phyloP scores from a whole-genome alignment of 306 rosid genomes.

The Acmispon strigosus region DNA sequence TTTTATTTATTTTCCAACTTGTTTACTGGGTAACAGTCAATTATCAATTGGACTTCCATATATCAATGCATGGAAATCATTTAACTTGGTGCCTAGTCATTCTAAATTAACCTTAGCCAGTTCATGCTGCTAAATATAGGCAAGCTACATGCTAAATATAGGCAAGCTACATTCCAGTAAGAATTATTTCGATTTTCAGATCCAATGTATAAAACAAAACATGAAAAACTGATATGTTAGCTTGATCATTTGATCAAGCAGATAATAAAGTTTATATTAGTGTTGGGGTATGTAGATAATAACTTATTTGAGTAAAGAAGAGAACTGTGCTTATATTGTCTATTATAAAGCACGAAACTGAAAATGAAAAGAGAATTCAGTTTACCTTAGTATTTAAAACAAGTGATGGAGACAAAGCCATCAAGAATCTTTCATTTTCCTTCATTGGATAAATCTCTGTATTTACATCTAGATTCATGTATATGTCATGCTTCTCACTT shows the following conservation, averaged over 20 bases:
- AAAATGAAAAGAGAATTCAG: not conserved
- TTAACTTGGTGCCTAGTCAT: not conserved
- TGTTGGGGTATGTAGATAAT: not conserved
- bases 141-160: not conserved
- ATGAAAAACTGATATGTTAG: not conserved
- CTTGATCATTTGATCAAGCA: not conserved
- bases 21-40: not conserved
- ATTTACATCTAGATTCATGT: conserved; percentile 66
- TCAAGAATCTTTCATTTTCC: conserved; percentile 51
- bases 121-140: not conserved
- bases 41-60: not conserved
- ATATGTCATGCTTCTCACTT: conserved; percentile 66
- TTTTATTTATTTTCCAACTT: not conserved
- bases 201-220: not conserved
- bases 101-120: not conserved
- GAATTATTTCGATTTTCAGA: not conserved
- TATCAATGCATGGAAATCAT: not conserved
- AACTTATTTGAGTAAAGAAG: not conserved
- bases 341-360: not conserved
- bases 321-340: not conserved
- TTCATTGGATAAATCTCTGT: conserved; percentile 75
- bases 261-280: not conserved
- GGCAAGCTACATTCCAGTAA: not conserved
- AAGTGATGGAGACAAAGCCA: conserved; percentile 70
- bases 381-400: conserved; percentile 57